A percentile compares a stretch with the other conserved stretches of the same genome.
Conservation (phyloP, 2,329 filamentous ascomycete species). For the Epichloe baconii region DNA sequence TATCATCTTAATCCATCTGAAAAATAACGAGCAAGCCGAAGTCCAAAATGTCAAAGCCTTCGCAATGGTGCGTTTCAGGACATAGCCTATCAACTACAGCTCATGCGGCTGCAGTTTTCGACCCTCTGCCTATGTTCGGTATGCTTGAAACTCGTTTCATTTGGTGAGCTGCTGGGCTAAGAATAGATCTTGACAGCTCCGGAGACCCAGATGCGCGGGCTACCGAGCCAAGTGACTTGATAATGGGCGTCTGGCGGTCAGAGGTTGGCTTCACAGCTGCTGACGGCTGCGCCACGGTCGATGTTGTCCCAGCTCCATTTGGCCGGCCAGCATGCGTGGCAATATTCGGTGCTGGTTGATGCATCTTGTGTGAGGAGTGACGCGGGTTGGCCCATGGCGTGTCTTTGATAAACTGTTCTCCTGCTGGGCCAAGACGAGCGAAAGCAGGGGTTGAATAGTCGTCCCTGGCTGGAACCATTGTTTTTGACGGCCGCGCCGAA, state of each 20-base stretch:
- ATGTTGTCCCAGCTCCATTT: background rate
- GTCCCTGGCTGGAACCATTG: constrained; percentile 27
- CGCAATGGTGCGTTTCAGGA: background rate
- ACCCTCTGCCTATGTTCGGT: constrained; percentile 18
- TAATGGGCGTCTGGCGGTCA: constrained; percentile 12
- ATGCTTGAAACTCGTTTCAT: constrained; percentile 21
- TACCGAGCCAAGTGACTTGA: constrained; percentile 16
- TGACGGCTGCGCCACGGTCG: constrained; percentile 5
- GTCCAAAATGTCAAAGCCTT: background rate
- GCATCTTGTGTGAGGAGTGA: constrained; percentile 51
- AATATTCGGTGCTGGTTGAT: constrained; percentile 22
- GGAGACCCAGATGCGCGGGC: constrained; percentile 26
- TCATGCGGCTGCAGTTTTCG: constrained; percentile 24
- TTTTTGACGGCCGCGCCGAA: constrained; percentile 23
- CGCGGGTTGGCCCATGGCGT: constrained; percentile 90
- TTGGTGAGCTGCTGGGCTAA: constrained; percentile 19
- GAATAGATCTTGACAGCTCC: constrained; percentile 27
- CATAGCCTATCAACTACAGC: constrained; percentile 3
- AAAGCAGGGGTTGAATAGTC: constrained; percentile 38
- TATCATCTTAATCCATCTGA: constrained; percentile 23
- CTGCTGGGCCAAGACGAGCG: constrained; percentile 48
- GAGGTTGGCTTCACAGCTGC: constrained; percentile 13
- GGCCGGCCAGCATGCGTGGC: constrained; percentile 7
- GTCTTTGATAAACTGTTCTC: constrained; percentile 78
- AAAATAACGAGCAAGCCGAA: background rate